Conservation (phyloP, 1,139 yeast species). For the Yamadazyma pseudoaaseri region DNA sequence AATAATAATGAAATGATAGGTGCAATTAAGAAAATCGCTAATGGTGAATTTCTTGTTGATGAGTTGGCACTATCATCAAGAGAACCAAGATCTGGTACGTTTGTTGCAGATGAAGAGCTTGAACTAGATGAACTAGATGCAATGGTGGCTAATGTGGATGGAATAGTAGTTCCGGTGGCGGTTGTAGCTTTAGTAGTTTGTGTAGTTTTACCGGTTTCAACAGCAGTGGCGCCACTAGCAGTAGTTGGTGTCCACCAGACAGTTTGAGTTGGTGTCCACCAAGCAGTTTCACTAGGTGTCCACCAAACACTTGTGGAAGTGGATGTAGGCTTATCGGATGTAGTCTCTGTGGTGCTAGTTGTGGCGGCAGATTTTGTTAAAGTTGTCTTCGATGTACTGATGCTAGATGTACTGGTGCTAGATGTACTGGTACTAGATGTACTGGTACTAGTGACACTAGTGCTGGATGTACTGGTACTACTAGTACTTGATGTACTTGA, state of each 20-base stretch:
- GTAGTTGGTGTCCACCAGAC: slow-evolving; percentile 9
- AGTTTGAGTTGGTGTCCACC: slow-evolving; percentile 11
- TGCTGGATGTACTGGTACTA: slow-evolving; percentile 1
- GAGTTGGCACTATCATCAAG: slow-evolving; percentile 6
- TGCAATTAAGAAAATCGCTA: slow-evolving; percentile 1
- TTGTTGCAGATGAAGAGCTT: not conserved
- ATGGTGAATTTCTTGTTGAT: slow-evolving; percentile 1
- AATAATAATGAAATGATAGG: slow-evolving; percentile 5
- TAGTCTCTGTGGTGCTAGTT: slow-evolving; percentile 4
- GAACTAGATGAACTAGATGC: slow-evolving; percentile 1
- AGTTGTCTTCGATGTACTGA: slow-evolving; percentile 2
- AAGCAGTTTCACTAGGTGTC: slow-evolving; percentile 5
- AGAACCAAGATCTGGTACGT: slow-evolving; percentile 6
- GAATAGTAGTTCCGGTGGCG: slow-evolving; percentile 2
- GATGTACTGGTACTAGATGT: slow-evolving; percentile 5
- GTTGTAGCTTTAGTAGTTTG: slow-evolving; percentile 2
- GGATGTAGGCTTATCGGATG: slow-evolving; percentile 5
- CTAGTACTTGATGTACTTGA: not conserved
- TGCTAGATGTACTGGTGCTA: slow-evolving; percentile 2
- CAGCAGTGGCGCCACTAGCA: slow-evolving; percentile 3
- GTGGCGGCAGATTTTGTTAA: slow-evolving; percentile 5
- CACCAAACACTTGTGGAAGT: not conserved
- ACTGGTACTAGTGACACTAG: slow-evolving; percentile 4
- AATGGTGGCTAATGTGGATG: slow-evolving; percentile 3
- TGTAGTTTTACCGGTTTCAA: slow-evolving; percentile 1